phyloP scores from a whole-genome alignment of 2,329 filamentous ascomycete species.

The Colletotrichum sublineola region DNA sequence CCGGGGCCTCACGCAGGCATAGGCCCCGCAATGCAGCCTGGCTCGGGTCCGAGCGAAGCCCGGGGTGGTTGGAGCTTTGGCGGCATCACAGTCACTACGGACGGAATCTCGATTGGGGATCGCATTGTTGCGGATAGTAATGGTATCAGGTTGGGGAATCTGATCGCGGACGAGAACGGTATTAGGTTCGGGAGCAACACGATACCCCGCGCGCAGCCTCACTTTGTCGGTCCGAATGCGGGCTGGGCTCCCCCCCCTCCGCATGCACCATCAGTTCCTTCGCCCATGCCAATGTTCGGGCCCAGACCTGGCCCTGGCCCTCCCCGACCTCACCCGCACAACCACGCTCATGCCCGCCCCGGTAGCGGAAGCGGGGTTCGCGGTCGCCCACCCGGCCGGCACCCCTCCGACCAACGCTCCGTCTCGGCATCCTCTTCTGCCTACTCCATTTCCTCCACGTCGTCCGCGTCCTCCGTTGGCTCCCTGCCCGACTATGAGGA shows the following conservation, averaged over 20 bases:
- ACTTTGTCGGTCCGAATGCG: constrained; percentile 19
- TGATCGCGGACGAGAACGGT: constrained; percentile 58
- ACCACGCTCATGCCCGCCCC: constrained; percentile 33
- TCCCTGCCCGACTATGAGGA: constrained; percentile 68
- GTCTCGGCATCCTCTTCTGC: constrained; percentile 55
- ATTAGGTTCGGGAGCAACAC: constrained; percentile 48
- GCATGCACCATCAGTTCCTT: background rate
- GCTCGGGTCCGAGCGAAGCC: constrained; percentile 43
- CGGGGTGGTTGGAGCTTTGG: constrained; percentile 49
- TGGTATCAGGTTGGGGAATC: constrained; percentile 60
- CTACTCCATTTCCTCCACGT: constrained; percentile 51
- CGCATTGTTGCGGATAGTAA: constrained; percentile 59
- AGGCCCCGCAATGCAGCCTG: constrained; percentile 40
- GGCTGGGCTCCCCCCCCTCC: constrained; percentile 23
- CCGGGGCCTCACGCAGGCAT: constrained; percentile 13
- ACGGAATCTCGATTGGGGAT: constrained; percentile 59
- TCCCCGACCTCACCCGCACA: background rate
- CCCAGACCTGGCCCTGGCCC: background rate
- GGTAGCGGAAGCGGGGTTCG: constrained; percentile 32
- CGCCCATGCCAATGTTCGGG: constrained; percentile 13
- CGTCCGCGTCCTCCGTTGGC: constrained; percentile 58
- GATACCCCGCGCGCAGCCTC: constrained; percentile 28
- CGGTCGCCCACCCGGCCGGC: constrained; percentile 38
- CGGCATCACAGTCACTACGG: constrained; percentile 58
- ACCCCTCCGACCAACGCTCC: constrained; percentile 44